A percentile compares a stretch with the other conserved stretches of the same genome.
Conservation (phyloP, 2,329 filamentous ascomycete species). For the Pestalotiopsis sp. region DNA sequence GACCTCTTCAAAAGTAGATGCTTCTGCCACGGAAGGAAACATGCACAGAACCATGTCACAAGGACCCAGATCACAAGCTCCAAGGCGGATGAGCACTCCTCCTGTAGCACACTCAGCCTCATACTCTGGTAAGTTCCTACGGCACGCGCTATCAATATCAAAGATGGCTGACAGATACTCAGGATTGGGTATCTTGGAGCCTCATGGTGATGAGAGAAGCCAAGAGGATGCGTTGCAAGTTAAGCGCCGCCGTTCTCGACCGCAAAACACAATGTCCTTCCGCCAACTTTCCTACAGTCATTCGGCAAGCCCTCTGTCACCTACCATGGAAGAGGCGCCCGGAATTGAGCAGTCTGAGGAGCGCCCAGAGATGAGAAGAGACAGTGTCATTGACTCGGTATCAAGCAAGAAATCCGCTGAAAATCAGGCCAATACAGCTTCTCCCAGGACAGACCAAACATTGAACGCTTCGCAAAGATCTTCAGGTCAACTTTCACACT, state of each 20-base stretch:
- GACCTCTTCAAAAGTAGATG: slow-evolving; percentile 42
- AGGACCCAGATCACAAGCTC: not conserved
- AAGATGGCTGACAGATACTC: not conserved
- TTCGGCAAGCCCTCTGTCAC: slow-evolving; percentile 27
- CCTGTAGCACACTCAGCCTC: slow-evolving; percentile 39
- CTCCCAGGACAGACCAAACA: not conserved
- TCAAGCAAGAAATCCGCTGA: not conserved
- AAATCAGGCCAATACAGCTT: not conserved
- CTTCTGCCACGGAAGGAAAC: slow-evolving; percentile 37
- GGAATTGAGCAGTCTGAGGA: slow-evolving; percentile 9
- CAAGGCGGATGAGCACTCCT: not conserved
- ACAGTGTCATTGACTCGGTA: not conserved
- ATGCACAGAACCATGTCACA: not conserved
- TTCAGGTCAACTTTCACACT: not conserved
- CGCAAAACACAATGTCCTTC: slow-evolving; percentile 20
- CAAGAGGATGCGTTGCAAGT: slow-evolving; percentile 17
- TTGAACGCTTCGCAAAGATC: not conserved
- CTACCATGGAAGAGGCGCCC: slow-evolving; percentile 32
- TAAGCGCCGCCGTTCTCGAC: slow-evolving; percentile 20
- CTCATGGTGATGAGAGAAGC: slow-evolving; percentile 1
- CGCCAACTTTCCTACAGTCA: slow-evolving; percentile 15
- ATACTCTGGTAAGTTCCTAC: slow-evolving; percentile 25
- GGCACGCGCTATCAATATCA: not conserved
- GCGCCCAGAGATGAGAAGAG: not conserved
- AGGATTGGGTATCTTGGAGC: slow-evolving; percentile 19